Evolutionary conservation across 139 green algal species (phyloP).

Genomic region (Coelastrella sp.): DNA sequence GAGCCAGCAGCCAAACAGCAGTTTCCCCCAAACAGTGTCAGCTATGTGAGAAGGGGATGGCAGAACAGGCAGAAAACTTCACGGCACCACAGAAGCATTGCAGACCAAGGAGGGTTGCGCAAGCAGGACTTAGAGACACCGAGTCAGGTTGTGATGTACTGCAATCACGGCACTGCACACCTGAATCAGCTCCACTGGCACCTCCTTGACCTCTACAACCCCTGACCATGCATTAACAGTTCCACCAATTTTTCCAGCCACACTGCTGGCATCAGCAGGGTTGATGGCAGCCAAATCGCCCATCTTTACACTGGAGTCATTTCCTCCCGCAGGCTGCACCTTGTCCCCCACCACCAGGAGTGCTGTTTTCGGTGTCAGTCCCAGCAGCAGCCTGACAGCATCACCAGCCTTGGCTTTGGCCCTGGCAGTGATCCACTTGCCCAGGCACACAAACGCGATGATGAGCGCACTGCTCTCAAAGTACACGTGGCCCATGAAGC

Average conservation of each 20-base stretch:
- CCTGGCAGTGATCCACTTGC: conserved; percentile 48
- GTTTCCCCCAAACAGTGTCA: neutral
- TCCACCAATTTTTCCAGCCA: neutral
- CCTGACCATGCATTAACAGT: neutral
- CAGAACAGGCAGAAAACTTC: neutral
- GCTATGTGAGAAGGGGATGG: neutral
- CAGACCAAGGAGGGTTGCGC: neutral
- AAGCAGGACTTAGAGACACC: neutral
- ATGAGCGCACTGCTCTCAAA: conserved; percentile 95
- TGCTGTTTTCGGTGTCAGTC: conserved; percentile 81
- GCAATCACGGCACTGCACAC: neutral
- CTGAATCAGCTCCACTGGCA: neutral
- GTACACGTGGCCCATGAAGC: conserved; percentile 56
- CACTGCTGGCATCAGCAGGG: neutral
- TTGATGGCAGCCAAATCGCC: neutral
- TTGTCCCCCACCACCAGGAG: conserved; percentile 67
- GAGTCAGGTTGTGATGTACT: neutral
- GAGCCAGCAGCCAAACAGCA: neutral
- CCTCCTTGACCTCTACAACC: neutral
- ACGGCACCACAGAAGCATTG: neutral
- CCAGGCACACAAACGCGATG: conserved; percentile 90
- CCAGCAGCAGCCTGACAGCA: conserved; percentile 85
- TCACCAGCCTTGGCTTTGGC: conserved; percentile 62
- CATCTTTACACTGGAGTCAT: neutral
- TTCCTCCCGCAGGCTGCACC: neutral